Conservation (phyloP, 148 eudicot genomes). For the Silene latifolia region DNA sequence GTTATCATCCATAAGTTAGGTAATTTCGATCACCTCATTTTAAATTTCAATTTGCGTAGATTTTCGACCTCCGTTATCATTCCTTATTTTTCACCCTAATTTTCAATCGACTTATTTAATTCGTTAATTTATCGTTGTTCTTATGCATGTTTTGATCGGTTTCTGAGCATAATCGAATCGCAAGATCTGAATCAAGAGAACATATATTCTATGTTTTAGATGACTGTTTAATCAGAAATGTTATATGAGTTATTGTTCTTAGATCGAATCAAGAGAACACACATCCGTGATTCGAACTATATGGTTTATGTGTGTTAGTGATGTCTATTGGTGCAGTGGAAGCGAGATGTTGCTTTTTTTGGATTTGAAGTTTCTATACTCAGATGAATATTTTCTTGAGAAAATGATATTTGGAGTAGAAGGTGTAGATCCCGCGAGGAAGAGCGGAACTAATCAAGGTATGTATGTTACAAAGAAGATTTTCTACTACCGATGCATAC, state of each 20-base stretch:
- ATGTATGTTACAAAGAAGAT: slow-evolving; percentile 15
- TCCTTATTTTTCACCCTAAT: no score
- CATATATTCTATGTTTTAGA: no score
- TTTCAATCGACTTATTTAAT: no score
- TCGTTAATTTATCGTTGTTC: no score
- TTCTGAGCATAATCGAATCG: no score
- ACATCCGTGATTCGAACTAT: background rate
- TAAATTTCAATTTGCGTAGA: no score
- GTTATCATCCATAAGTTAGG: no score
- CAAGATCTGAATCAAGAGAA: no score
- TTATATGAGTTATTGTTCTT: background rate
- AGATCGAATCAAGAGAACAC: background rate
- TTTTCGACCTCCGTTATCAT: no score
- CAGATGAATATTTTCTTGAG: slow-evolving; percentile 93
- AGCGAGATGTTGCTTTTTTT: slow-evolving; percentile 95
- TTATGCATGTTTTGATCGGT: no score
- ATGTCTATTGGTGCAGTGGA: slow-evolving; percentile 58
- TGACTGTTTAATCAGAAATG: no score
- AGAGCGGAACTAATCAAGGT: slow-evolving; percentile 87
- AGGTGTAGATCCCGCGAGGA: slow-evolving; percentile 69
- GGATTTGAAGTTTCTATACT: slow-evolving; percentile 94
- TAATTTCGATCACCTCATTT: no score
- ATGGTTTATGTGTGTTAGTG: background rate
- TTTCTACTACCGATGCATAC: background rate
- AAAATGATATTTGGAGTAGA: slow-evolving; percentile 89